A percentile compares a stretch with the other conserved stretches of the same genome.
These are phyloP conservation scores for Urochloa ruziziensis DNA, from an alignment of 176 grass and related monocot species.

Conservation along the genomic window DNA sequence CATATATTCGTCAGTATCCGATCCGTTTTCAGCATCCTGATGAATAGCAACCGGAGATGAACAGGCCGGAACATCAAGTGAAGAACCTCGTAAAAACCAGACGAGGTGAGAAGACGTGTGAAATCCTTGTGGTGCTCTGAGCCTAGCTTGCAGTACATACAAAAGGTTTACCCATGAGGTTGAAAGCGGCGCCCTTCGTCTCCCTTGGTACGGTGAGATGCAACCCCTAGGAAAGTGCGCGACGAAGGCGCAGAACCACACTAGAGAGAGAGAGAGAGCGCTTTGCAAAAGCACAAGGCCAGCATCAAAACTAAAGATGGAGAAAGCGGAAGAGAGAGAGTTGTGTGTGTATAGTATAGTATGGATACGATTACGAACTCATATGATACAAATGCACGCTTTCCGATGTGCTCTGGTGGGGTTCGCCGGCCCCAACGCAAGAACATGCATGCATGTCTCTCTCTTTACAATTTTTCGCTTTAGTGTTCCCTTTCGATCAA, in stretches of 20 bases:
- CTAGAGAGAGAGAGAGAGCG: background rate
- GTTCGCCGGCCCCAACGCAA: constrained; percentile 6
- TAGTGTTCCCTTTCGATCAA: constrained; percentile 28
- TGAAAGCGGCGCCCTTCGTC: constrained; percentile 18
- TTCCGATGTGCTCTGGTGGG: constrained; percentile 33
- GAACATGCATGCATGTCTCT: constrained; percentile 18
- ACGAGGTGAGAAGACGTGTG: background rate
- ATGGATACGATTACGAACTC: background rate
- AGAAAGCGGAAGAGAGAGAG: background rate
- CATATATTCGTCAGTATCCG: background rate
- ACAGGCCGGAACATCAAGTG: background rate
- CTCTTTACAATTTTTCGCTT: background rate
- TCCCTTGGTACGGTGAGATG: background rate
- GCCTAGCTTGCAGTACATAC: background rate
- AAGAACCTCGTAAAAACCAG: background rate
- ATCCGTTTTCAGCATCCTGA: background rate
- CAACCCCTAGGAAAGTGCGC: constrained; percentile 7
- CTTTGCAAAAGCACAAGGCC: constrained; percentile 19
- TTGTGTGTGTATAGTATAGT: too few relatives aligned
- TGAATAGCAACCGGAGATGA: background rate
- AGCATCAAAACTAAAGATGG: constrained; percentile 16
- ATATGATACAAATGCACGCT: constrained; percentile 43
- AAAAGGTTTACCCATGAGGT: constrained; percentile 2
- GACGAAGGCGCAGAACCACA: constrained; percentile 18
- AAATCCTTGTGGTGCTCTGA: constrained; percentile 22